Percentiles rank a stretch among this genome's conserved stretches.
These are phyloP conservation scores for Chara braunii DNA, from an alignment of 139 green algal genomes.

Conservation along the genomic window DNA sequence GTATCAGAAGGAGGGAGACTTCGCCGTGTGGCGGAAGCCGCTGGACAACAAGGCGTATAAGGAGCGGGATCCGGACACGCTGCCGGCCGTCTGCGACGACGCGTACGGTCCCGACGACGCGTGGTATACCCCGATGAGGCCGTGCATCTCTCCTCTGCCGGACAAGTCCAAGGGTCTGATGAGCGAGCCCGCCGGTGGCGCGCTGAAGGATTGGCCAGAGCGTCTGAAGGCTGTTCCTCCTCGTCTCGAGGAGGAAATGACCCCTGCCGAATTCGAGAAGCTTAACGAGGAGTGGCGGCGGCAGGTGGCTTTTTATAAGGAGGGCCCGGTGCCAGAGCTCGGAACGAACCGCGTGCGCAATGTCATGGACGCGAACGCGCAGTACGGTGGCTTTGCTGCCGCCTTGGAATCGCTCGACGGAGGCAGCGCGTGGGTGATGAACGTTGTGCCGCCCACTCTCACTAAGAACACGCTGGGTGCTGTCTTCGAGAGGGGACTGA, in stretches of 20 bases:
- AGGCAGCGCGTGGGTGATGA: slow-evolving; percentile 15
- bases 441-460: slow-evolving; percentile 3
- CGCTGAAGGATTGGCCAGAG: slow-evolving; percentile 9
- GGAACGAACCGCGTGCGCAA: slow-evolving; percentile 27
- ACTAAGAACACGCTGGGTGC: background rate
- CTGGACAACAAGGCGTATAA: slow-evolving; percentile 15
- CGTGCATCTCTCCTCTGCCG: slow-evolving; percentile 4
- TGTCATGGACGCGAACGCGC: slow-evolving; percentile 33
- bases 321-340: background rate
- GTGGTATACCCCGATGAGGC: slow-evolving; percentile 13
- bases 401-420: too few species aligned
- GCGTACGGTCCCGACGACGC: slow-evolving; percentile 27
- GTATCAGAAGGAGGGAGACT: background rate
- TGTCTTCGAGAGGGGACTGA: slow-evolving; percentile 4
- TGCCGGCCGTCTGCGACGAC: slow-evolving; percentile 2
- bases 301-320: slow-evolving; percentile 2
- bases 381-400: slow-evolving; percentile 33
- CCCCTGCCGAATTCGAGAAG: slow-evolving; percentile 13
- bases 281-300: slow-evolving; percentile 11
- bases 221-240: background rate
- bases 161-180: background rate
- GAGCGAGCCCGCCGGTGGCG: slow-evolving; percentile 2
- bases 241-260: too few species aligned
- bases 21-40: slow-evolving; percentile 25
- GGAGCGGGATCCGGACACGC: background rate